Conservation (phyloP, 495 filamentous ascomycete genomes). For the Xylaria curta region DNA sequence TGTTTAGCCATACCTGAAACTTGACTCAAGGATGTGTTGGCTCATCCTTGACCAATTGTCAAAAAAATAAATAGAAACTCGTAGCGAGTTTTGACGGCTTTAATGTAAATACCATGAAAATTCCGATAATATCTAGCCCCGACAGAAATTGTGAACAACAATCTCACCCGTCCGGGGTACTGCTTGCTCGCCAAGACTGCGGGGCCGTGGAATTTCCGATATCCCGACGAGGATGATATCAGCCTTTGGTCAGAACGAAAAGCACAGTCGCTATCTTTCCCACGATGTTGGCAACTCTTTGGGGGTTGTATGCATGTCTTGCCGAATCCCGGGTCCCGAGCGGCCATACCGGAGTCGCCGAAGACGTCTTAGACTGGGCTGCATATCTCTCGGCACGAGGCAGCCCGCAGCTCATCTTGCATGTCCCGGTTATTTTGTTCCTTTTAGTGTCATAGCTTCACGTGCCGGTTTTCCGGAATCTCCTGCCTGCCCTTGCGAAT, state of each 20-base stretch:
- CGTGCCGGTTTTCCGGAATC: constrained; percentile 27
- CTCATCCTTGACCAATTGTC: background rate
- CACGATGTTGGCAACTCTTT: background rate
- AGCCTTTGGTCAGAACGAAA: constrained; percentile 2
- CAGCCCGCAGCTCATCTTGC: constrained; percentile 15
- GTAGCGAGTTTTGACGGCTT: background rate
- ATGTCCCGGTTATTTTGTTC: constrained; percentile 20
- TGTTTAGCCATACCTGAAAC: too few species aligned
- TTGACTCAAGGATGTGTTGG: background rate
- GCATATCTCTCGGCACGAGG: constrained; percentile 16
- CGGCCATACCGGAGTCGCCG: constrained; percentile 17
- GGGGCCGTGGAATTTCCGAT: background rate
- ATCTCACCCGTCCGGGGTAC: background rate
- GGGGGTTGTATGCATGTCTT: background rate
- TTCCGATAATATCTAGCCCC: background rate
- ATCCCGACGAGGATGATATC: background rate
- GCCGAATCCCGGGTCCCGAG: constrained; percentile 20
- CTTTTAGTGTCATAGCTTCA: constrained; percentile 12
- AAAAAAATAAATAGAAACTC: background rate
- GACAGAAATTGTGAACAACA: background rate
- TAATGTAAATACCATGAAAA: background rate
- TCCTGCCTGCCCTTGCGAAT: background rate
- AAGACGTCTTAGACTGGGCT: constrained; percentile 14
- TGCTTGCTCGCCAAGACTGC: background rate
- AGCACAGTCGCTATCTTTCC: background rate